Base-by-base conservation (phyloP, 2,329 filamentous ascomycete species). In the Epichloe festucae region DNA sequence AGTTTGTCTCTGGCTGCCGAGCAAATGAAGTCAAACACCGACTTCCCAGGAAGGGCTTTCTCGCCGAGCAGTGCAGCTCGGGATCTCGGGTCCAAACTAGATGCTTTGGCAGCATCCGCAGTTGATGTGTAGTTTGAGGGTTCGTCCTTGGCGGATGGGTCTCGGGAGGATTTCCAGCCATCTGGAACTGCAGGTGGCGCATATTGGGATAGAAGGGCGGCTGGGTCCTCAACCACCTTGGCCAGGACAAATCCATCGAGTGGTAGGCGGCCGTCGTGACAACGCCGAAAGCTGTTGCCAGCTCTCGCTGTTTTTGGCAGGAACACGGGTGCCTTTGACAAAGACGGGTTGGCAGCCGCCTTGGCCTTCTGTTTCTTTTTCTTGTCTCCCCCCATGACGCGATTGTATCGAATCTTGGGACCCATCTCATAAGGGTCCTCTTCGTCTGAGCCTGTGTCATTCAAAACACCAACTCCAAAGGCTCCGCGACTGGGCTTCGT, bases 361-460 rank as follows among this genome's bases (percentile, higher is more conserved):
- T 67, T 60, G 3, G 64, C 57, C 17, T 63, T 64, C 53, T 74
- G 85, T 63, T 87, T 86, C 64, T 88, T 90, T 65, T 84, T 85
- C 66, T 87, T 95, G 56, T 90, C 85, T 0, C 23, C 23, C 84
- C 85, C 89, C 54, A 96, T 80, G 5, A 84, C 76, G 41, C 83
- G 80, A 59, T 87, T 95, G 67, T 95, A 95, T 12, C 84, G 88
- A 64, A 96, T 94, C 58, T 82, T 85, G 0, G 93, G 93, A 0
- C 91, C 91, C 50, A 97, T 84, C 53, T 91, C 87, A 63, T 95
- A 97, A 0, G 89, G 87, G 61, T 96, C 90, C 60, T 97, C 93
- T 45, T 96, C 90, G 58, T 97, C 93, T 4, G 91, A 96, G 11
- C 89, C 90, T 19, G 84, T 93, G 58, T 96, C 91, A 60, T 97